Evolutionary conservation across 805 yeast genomes (phyloP), one percentile per base, ranked within the genome.

Genomic region (Yarrowia deformans): DNA sequence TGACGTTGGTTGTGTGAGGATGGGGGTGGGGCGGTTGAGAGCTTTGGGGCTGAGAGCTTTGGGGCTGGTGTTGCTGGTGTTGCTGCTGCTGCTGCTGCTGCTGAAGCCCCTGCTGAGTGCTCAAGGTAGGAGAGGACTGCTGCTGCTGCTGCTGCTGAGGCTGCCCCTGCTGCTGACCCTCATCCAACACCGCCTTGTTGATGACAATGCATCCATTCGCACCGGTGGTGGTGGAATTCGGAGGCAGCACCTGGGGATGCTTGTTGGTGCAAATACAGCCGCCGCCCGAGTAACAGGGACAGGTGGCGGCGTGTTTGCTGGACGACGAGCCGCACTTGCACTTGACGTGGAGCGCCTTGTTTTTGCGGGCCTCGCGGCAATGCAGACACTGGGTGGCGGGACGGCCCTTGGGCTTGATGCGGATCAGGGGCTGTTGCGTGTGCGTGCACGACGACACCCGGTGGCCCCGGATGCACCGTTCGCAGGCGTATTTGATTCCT

Each of bases 401-500:
- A 69, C 99, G 83, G 3, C 99, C 99, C 77, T 95, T 95, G 18
- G 97, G 97, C 76, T 95, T 95, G 77, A 95, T 94, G 90, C 90
- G 90, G 77, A 90, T 89, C 73, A 95, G 81, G 5, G 97, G 96
- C 75, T 91, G 91, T 73, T 95, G 97, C 0, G 93, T 87, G 77
- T 95, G 99, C 55, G 89, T 88, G 79, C 99, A 95, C 2, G 97
- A 87, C 1, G 97, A 90, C 56, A 94, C 99, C 68, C 99, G 83
- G 76, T 95, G 99, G 54, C 99, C 99, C 71, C 99, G 84, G 61
- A 95, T 93, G 79, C 99, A 94, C 70, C 97, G 82, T 72, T 93
- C 97, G 78, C 99, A 94, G 70, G 99, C 98, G 79, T 93, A 94
- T 77, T 95, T 94, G 72, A 91, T 89, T 46, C 98, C 98, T 75